Percentiles rank a stretch among this genome's conserved stretches.
These are phyloP conservation scores for Penicillium herquei DNA, from an alignment of 495 filamentous ascomycete species.

Conservation along the genomic window DNA sequence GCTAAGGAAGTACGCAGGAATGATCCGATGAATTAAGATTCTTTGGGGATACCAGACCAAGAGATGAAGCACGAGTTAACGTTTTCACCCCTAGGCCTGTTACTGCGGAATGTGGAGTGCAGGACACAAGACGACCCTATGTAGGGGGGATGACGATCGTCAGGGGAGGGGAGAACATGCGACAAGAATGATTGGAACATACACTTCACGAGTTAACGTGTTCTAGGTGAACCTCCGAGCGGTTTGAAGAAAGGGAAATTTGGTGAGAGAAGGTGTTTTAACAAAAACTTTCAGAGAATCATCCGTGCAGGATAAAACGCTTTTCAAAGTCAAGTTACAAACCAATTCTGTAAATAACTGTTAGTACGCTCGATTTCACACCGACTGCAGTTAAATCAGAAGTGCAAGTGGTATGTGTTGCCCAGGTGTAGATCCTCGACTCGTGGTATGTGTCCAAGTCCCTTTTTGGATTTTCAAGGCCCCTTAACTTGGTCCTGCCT, in stretches of 20 bases:
- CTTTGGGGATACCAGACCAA: slow-evolving; percentile 41
- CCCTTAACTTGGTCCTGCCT: slow-evolving; percentile 16
- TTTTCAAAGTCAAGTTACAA: slow-evolving; percentile 6
- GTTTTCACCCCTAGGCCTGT: slow-evolving; percentile 61
- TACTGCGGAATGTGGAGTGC: slow-evolving; percentile 60
- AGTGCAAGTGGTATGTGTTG: slow-evolving; percentile 25
- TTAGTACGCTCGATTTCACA: not conserved
- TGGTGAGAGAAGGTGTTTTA: slow-evolving; percentile 6
- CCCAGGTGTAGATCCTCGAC: slow-evolving; percentile 19
- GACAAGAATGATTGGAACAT: slow-evolving; percentile 34
- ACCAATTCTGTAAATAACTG: slow-evolving; percentile 3
- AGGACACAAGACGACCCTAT: slow-evolving; percentile 44
- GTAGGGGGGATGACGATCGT: slow-evolving; percentile 43
- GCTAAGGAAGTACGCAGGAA: slow-evolving; percentile 51
- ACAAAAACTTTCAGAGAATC: slow-evolving; percentile 18
- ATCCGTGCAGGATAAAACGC: slow-evolving; percentile 13
- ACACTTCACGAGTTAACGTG: slow-evolving; percentile 38
- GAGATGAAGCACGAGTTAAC: slow-evolving; percentile 70
- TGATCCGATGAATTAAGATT: slow-evolving; percentile 41
- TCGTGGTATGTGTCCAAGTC: slow-evolving; percentile 15
- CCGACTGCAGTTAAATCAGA: slow-evolving; percentile 4
- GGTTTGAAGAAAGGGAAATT: slow-evolving; percentile 15
- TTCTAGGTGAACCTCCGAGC: slow-evolving; percentile 21
- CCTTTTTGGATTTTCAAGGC: slow-evolving; percentile 13
- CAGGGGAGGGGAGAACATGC: slow-evolving; percentile 36